A percentile compares a stretch with the other conserved stretches of the same genome.
These are phyloP conservation scores for Cordyceps pruinosa DNA, from an alignment of 2,329 filamentous ascomycete genomes.

Conservation along the genomic window DNA sequence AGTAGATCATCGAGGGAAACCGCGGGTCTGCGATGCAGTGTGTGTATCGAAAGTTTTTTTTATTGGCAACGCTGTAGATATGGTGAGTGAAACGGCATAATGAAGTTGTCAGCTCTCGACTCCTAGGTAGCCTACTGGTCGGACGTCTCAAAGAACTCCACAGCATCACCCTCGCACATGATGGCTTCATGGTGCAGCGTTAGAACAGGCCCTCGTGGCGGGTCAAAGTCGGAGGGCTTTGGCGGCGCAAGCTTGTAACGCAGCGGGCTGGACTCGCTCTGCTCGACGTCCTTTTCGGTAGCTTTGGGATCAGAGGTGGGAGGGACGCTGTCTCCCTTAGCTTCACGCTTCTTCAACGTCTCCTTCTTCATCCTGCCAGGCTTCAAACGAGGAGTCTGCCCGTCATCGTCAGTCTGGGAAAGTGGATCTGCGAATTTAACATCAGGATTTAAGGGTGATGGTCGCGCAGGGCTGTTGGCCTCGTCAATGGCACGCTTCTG, in stretches of 20 bases:
- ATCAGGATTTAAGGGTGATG: slow-evolving; percentile 69
- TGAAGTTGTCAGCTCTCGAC: background rate
- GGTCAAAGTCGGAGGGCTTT: slow-evolving; percentile 54
- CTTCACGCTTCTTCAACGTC: slow-evolving; percentile 60
- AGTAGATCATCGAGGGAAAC: slow-evolving; percentile 82
- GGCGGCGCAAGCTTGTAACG: slow-evolving; percentile 60
- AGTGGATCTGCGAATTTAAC: slow-evolving; percentile 36
- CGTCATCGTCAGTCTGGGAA: slow-evolving; percentile 39
- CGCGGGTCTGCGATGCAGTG: slow-evolving; percentile 84
- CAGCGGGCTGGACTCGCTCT: slow-evolving; percentile 44
- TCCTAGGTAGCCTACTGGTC: slow-evolving; percentile 47
- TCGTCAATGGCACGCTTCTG: slow-evolving; percentile 63
- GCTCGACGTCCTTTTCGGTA: slow-evolving; percentile 23
- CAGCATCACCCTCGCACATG: slow-evolving; percentile 40
- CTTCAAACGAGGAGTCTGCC: slow-evolving; percentile 27
- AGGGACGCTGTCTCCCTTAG: slow-evolving; percentile 49
- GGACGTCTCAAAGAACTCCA: slow-evolving; percentile 56
- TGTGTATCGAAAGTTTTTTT: slow-evolving; percentile 76
- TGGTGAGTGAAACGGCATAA: background rate
- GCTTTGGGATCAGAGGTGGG: slow-evolving; percentile 51
- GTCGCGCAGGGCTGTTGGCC: slow-evolving; percentile 61
- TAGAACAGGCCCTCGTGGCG: slow-evolving; percentile 50
- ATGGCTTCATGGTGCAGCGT: slow-evolving; percentile 47
- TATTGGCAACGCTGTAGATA: slow-evolving; percentile 48
- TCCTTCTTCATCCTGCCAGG: slow-evolving; percentile 55